Conservation (phyloP, 169 alveolate genomes). For the Babesia caballi region DNA sequence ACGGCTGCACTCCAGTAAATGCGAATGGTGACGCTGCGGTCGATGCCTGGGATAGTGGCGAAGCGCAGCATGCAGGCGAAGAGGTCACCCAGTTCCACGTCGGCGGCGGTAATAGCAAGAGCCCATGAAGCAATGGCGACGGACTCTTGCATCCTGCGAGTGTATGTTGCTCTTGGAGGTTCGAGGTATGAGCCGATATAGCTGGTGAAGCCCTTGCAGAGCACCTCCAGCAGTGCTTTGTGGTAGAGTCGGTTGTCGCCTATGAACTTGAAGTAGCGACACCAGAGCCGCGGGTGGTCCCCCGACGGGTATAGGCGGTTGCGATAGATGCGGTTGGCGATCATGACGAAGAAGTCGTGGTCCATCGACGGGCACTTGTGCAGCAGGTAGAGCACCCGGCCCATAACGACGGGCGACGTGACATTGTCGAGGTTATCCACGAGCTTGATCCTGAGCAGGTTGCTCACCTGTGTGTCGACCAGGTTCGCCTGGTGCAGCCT, state of each 20-base stretch:
- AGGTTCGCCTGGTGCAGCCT: slow-evolving; percentile 23
- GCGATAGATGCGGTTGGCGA: slow-evolving; percentile 36
- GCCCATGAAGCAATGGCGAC: slow-evolving; percentile 56
- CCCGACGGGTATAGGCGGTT: slow-evolving; percentile 34
- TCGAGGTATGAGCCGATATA: slow-evolving; percentile 9
- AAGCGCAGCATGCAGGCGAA: background rate
- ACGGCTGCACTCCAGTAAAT: slow-evolving; percentile 34
- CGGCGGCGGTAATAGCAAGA: slow-evolving; percentile 31
- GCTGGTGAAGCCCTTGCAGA: background rate
- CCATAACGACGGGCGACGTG: slow-evolving; percentile 5
- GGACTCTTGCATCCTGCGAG: slow-evolving; percentile 31
- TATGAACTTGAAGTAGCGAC: slow-evolving; percentile 51
- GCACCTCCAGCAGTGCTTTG: slow-evolving; percentile 26
- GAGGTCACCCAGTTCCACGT: background rate
- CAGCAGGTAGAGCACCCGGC: slow-evolving; percentile 40
- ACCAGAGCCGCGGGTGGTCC: slow-evolving; percentile 39
- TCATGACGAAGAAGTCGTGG: slow-evolving; percentile 39
- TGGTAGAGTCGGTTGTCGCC: slow-evolving; percentile 55
- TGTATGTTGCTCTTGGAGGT: background rate
- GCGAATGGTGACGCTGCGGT: slow-evolving; percentile 15
- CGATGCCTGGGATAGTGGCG: background rate
- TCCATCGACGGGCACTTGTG: slow-evolving; percentile 21
- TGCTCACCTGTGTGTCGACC: slow-evolving; percentile 9
- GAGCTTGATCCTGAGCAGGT: slow-evolving; percentile 5
- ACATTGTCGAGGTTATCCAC: slow-evolving; percentile 14